Evolutionary conservation across 2,329 filamentous ascomycete genomes (phyloP).

Genomic region (Aspergillus intermedius): DNA sequence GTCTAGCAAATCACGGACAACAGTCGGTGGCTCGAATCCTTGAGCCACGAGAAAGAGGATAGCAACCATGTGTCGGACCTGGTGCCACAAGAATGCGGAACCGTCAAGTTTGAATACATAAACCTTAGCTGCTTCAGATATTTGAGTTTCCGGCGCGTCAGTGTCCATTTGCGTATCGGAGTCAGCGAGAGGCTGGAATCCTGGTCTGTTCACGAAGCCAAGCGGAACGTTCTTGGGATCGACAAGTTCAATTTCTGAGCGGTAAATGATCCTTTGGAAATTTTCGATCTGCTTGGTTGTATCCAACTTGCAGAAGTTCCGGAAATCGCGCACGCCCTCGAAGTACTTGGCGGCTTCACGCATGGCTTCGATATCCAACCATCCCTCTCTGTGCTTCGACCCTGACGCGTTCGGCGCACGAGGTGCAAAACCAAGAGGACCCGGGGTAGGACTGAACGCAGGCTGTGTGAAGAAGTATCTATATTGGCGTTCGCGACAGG

Average conservation of each 20-base stretch:
- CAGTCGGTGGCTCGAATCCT: slow-evolving; percentile 66
- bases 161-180: slow-evolving; percentile 10
- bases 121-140: slow-evolving; percentile 53
- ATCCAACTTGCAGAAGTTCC: slow-evolving; percentile 95
- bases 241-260: slow-evolving; percentile 70
- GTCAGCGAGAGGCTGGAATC: slow-evolving; percentile 36
- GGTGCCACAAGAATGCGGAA: slow-evolving; percentile 94
- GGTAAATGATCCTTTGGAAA: slow-evolving; percentile 72
- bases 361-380: slow-evolving; percentile 86
- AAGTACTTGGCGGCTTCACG: slow-evolving; percentile 69
- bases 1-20: slow-evolving; percentile 72
- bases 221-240: slow-evolving; percentile 47
- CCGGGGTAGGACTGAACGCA: slow-evolving; percentile 64
- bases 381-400: slow-evolving; percentile 54
- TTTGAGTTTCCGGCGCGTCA: slow-evolving; percentile 8
- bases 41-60: slow-evolving; percentile 91
- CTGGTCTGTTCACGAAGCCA: slow-evolving; percentile 47
- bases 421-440: slow-evolving; percentile 44
- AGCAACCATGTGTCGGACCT: slow-evolving; percentile 90
- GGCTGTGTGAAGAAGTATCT: slow-evolving; percentile 98
- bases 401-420: slow-evolving; percentile 15
- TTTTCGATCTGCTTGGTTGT: slow-evolving; percentile 80
- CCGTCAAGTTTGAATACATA: slow-evolving; percentile 87
- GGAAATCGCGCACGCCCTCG: slow-evolving; percentile 83
- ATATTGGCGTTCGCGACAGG: slow-evolving; percentile 84